Evolutionary conservation across 2,329 filamentous ascomycete species (phyloP).

Genomic region (Plenodomus biglobosus): DNA sequence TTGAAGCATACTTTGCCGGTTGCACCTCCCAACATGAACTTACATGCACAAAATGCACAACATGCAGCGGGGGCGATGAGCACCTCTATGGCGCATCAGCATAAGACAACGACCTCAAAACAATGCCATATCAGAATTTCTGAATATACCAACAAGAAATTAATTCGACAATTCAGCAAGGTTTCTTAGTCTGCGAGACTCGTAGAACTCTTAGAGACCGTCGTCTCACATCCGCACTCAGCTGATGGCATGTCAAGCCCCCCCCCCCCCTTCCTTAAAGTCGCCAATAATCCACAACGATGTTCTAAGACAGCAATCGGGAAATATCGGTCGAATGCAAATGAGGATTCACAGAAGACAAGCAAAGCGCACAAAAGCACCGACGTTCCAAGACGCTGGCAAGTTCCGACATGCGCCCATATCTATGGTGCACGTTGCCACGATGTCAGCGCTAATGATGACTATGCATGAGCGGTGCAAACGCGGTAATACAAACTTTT

Average conservation of each 20-base stretch:
- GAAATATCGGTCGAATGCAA: not conserved
- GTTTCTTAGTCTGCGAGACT: slow-evolving; percentile 18
- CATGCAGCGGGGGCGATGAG: slow-evolving; percentile 45
- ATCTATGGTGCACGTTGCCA: slow-evolving; percentile 7
- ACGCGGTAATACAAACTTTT: not conserved
- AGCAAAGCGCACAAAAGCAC: not conserved
- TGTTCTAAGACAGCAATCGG: not conserved
- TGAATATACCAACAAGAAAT: slow-evolving; percentile 24
- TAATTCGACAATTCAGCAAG: slow-evolving; percentile 26
- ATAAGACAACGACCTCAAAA: slow-evolving; percentile 48
- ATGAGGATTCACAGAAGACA: too few species aligned
- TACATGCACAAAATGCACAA: slow-evolving; percentile 51
- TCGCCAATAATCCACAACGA: slow-evolving; percentile 11
- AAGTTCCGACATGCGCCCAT: slow-evolving; percentile 6
- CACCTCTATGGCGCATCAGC: slow-evolving; percentile 41
- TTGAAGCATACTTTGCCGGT: slow-evolving; percentile 20
- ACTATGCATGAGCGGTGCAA: slow-evolving; percentile 20
- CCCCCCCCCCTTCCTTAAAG: slow-evolving; percentile 23
- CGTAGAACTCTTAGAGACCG: slow-evolving; percentile 20
- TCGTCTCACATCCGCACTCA: slow-evolving; percentile 8
- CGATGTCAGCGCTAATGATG: slow-evolving; percentile 20
- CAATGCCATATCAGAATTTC: slow-evolving; percentile 51
- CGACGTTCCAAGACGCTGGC: slow-evolving; percentile 2
- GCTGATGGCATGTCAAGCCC: slow-evolving; percentile 2
- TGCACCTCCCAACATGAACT: slow-evolving; percentile 26